Evolutionary conservation across 176 grass and related monocot species (phyloP), one percentile per base, ranked within the genome.

Genomic region (Oryza glumipatula): DNA sequence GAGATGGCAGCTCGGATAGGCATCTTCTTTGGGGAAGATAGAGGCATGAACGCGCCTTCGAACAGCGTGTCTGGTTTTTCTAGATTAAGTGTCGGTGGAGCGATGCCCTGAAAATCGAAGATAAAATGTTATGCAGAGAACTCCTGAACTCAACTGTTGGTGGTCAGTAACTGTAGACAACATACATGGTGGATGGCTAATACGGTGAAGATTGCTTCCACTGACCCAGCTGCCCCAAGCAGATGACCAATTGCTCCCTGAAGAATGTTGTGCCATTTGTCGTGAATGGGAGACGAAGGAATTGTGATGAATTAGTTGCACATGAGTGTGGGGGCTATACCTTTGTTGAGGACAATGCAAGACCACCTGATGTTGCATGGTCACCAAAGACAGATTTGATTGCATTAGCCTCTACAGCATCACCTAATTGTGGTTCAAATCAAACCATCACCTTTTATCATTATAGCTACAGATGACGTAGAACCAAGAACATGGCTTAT

Each of bases 171-270:
- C 0, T 66, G 36, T 26, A 12, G 72, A 68, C 21, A 49, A 43
- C 82, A 44, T 94, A 94, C 96, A 81, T 90, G 91, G 74, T 95
- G 83, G 51, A 98, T 90, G 14, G 96, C 89, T 87, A 98, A 88
- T 28, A 95, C 89, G 10, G 52, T 81, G 86, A 95, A 95, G 51
- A 98, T 98, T 51, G 96, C 96, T 86, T 98, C 96, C 23, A 98
- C 89, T 19, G 96, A 94, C 36, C 91, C 96, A 32, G 96, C 93
- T 78, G 96, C 93, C 0, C 96, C 96, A 43, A 95, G 89, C 73
- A 98, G 91, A 89, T 98, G 96, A 23, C 96, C 96, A 77, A 90
- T 90, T 41, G 96, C 91, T 61, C 96, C 96, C 96, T 98, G 24
- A 38, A 90, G 70, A 80, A 7, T 63, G 63, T 86, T 24, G 35